A percentile compares a stretch with the other conserved stretches of the same genome.
phyloP scores from a whole-genome alignment of 2,329 filamentous ascomycete genomes.

The Hymenoscyphus infarciens region DNA sequence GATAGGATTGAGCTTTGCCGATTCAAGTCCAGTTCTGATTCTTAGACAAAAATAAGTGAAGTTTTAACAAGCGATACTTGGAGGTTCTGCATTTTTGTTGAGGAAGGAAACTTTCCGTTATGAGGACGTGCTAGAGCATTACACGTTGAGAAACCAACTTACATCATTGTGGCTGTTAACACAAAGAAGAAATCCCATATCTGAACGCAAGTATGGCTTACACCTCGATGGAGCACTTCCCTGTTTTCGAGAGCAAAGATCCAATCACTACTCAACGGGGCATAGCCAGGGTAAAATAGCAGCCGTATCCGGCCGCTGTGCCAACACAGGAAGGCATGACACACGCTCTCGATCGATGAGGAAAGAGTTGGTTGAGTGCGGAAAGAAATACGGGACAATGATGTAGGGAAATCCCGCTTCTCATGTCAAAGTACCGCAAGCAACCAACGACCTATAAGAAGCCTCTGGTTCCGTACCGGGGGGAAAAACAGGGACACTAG shows the following conservation, averaged over 20 bases:
- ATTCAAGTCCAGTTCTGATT: no score
- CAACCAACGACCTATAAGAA: not conserved
- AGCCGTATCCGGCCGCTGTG: not conserved
- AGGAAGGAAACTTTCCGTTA: no score
- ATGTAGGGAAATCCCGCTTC: not conserved
- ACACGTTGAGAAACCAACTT: no score
- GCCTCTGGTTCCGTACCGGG: not conserved
- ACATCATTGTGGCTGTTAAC: no score
- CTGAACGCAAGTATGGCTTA: not conserved
- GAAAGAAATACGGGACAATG: not conserved
- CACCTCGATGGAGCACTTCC: not conserved
- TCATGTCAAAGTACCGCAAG: not conserved
- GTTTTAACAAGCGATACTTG: no score
- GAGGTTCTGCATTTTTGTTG: no score
- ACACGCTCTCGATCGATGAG: not conserved
- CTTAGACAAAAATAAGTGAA: no score
- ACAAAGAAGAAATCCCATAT: not conserved
- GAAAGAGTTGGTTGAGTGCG: not conserved
- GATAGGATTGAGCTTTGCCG: no score
- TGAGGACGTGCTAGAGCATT: no score
- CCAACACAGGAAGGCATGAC: not conserved
- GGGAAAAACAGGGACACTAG: not conserved
- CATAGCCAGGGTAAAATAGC: not conserved
- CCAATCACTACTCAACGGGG: not conserved
- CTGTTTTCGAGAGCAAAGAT: not conserved